Base-by-base conservation (phyloP, 371 early-diverging fungal genomes). In the Lichtheimia hyalospora region DNA sequence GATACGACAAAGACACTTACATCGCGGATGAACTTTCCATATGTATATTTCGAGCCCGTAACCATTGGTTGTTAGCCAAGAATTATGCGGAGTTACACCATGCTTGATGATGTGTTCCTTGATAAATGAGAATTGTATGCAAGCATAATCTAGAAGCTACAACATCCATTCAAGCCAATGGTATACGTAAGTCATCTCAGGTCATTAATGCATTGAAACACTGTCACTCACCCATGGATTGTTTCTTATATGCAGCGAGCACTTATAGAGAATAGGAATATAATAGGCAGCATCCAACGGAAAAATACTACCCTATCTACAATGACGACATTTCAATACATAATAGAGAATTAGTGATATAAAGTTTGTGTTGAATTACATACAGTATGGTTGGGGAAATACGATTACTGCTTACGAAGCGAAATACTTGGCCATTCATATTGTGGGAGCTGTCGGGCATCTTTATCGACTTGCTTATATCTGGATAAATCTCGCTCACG, bases 81-180 rank as follows among this genome's bases (percentile, higher is more conserved):
- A 62, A 5, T 55, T 76, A 16, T 49, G 66, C 46, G 69, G 58
- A 2, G 51, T 76, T 5, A 66, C 77, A 3, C 71, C 71, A 3
- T 65, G 71, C 8, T 44, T 76, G 15, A 28, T 76, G 0, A 58
- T 74, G n/a, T 1, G 69, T 62, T n/a, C n/a, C 65, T 71, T 57
- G 65, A 64, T 41, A 74, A 76, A 34, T 71, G 69, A 25, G 77
- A 76, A 46, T 52, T 43, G 0, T 76, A 69, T 54, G 71, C 54
- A 4, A 49, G 52, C 10, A 63, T 60, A 16, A 24, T 76, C n/a
- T 28, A 18, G 5, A 8, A 59, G n/a, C 53, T 40, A 39, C 39
- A 0, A 20, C 15, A 10, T 34, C 53, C 13, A 18, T 53, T 3
- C 18, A 41, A 7, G 23, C 40, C 18, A 15, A 20, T n/a, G 53